These are phyloP conservation scores for Ceraceosorus guamensis DNA, from an alignment of 1,284 basidiomycete genomes.

Conservation along the genomic window DNA sequence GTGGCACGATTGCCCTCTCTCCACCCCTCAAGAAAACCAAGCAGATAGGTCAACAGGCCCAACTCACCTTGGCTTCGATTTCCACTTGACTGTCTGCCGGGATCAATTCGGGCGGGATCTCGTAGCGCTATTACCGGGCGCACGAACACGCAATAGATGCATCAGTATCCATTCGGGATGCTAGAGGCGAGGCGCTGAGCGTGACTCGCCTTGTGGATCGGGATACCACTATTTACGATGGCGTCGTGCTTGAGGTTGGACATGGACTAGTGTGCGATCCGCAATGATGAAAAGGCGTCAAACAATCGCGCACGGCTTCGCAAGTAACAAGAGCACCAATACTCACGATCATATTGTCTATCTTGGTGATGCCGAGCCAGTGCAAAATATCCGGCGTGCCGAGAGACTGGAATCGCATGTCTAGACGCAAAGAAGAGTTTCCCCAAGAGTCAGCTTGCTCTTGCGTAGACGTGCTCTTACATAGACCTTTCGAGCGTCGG, in stretches of 20 bases:
- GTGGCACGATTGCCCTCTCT: not conserved
- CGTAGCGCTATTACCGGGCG: too few relatives aligned
- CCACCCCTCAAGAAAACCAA: not conserved
- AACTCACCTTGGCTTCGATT: conserved; percentile 4
- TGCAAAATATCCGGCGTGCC: conserved; percentile 79
- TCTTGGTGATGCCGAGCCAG: conserved; percentile 37
- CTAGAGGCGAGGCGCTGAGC: too few relatives aligned
- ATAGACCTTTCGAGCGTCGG: not conserved
- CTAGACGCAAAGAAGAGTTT: conserved; percentile 7
- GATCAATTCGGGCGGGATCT: conserved; percentile 39
- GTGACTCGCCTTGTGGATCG: conserved; percentile 63
- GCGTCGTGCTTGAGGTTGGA: conserved; percentile 92
- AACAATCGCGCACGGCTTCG: not conserved
- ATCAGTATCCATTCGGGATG: too few relatives aligned
- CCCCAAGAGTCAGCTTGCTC: not conserved
- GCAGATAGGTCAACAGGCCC: too few relatives aligned
- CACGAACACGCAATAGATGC: too few relatives aligned
- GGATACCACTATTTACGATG: conserved; percentile 68
- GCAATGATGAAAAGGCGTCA: conserved; percentile 52
- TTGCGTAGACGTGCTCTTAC: not conserved
- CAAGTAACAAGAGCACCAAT: not conserved
- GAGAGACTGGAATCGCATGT: conserved; percentile 55
- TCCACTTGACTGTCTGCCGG: conserved; percentile 33
- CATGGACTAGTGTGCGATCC: conserved; percentile 68
- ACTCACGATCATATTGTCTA: conserved; percentile 25